Conservation (phyloP, 495 filamentous ascomycete genomes). For the Penicillium alfredii region DNA sequence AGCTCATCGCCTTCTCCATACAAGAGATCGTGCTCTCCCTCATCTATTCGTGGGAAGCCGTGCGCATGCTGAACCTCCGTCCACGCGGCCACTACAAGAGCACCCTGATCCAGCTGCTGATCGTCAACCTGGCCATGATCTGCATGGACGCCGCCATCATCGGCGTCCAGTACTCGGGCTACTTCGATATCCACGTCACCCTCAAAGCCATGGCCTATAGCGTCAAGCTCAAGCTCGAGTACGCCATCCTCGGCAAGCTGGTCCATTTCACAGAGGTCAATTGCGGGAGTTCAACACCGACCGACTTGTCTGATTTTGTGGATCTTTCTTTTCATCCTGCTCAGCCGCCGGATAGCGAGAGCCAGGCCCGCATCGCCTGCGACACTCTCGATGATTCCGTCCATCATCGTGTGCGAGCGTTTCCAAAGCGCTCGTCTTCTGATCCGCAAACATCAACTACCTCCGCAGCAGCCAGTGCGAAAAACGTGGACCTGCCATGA, state of each 20-base stretch:
- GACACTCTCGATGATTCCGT: too few species aligned
- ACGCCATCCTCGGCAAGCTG: slow-evolving; percentile 44
- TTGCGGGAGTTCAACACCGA: slow-evolving; percentile 16
- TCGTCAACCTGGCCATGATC: slow-evolving; percentile 46
- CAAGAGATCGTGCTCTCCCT: slow-evolving; percentile 49
- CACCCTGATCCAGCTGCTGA: slow-evolving; percentile 43
- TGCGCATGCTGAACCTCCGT: slow-evolving; percentile 33
- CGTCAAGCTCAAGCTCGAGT: slow-evolving; percentile 53
- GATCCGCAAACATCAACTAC: slow-evolving; percentile 8
- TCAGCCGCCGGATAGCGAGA: slow-evolving; percentile 14
- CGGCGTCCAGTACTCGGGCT: slow-evolving; percentile 36
- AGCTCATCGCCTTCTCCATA: slow-evolving; percentile 43
- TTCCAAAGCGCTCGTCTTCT: slow-evolving; percentile 14
- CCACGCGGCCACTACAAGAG: slow-evolving; percentile 23
- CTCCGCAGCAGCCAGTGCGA: slow-evolving; percentile 5
- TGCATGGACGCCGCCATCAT: slow-evolving; percentile 41
- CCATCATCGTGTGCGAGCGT: slow-evolving; percentile 1
- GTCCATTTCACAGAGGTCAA: slow-evolving; percentile 25
- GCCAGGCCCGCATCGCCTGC: slow-evolving; percentile 7
- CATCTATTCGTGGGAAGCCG: slow-evolving; percentile 45
- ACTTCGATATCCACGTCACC: slow-evolving; percentile 44
- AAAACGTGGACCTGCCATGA: slow-evolving; percentile 4
- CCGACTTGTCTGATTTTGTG: slow-evolving; percentile 26
- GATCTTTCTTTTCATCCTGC: slow-evolving; percentile 19
- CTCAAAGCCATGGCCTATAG: slow-evolving; percentile 49